Percentiles rank a stretch among this genome's conserved stretches.
Conservation (phyloP, 1,284 basidiomycete species). For the Mycena sp. region DNA sequence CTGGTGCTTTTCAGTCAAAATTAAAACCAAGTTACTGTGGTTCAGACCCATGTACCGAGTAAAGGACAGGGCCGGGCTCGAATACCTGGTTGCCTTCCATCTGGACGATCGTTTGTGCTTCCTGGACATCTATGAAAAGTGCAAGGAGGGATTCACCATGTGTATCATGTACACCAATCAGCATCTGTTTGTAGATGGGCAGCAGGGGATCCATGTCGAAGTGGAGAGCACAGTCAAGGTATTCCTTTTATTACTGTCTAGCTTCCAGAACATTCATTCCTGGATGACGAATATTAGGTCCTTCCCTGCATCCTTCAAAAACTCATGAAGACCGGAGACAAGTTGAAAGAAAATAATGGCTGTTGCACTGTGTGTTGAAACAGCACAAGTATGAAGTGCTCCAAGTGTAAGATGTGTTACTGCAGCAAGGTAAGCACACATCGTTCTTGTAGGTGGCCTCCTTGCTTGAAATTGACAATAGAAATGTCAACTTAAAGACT, state of each 20-base stretch:
- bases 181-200: slow-evolving; percentile 7
- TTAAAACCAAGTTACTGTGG: neutral
- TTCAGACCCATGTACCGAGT: neutral
- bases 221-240: slow-evolving; percentile 8
- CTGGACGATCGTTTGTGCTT: neutral
- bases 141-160: slow-evolving; percentile 16
- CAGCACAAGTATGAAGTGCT: neutral
- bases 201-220: slow-evolving; percentile 9
- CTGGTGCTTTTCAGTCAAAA: slow-evolving; percentile 15
- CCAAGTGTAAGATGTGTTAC: slow-evolving; percentile 1
- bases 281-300: neutral
- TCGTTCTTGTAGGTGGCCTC: neutral
- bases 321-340: neutral
- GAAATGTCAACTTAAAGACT: slow-evolving; percentile 9
- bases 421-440: slow-evolving; percentile 1
- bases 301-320: slow-evolving; percentile 7
- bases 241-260: neutral
- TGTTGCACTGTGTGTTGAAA: neutral
- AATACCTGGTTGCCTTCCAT: slow-evolving; percentile 15
- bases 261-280: no score
- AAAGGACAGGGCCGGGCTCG: neutral
- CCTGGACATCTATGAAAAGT: neutral
- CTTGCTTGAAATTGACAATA: neutral
- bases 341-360: neutral
- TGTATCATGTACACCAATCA: slow-evolving; percentile 8